Evolutionary conservation across 495 filamentous ascomycete genomes (phyloP).

Genomic region (Glonium stellatum): DNA sequence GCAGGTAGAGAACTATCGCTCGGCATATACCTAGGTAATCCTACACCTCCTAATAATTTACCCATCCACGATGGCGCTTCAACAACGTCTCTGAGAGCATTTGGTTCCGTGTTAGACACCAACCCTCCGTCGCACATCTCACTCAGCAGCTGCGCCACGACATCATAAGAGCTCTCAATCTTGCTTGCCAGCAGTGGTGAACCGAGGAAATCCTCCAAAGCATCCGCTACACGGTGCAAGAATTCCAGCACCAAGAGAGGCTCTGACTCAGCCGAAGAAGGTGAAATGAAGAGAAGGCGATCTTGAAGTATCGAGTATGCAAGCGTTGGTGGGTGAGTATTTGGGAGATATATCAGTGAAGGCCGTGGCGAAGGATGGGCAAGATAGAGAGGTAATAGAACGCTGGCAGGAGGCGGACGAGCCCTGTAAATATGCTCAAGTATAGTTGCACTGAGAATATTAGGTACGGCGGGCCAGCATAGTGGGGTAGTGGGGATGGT

Average conservation of each 20-base stretch:
- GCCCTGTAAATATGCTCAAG: constrained; percentile 64
- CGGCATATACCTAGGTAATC: constrained; percentile 57
- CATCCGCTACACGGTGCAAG: constrained; percentile 86
- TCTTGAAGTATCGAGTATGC: constrained; percentile 82
- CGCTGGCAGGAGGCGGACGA: constrained; percentile 67
- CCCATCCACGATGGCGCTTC: constrained; percentile 85
- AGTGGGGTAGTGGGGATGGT: constrained; percentile 20
- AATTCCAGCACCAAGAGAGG: constrained; percentile 95
- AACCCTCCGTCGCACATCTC: constrained; percentile 96
- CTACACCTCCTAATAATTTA: constrained; percentile 83
- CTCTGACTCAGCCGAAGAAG: constrained; percentile 75
- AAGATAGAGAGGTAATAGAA: constrained; percentile 80
- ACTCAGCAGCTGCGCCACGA: constrained; percentile 83
- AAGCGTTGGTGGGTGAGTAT: constrained; percentile 76
- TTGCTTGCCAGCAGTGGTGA: constrained; percentile 78
- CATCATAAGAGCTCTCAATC: constrained; percentile 85
- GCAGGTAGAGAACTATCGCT: constrained; percentile 3
- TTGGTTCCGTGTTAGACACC: constrained; percentile 86
- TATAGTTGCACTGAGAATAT: constrained; percentile 47
- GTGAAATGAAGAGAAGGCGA: constrained; percentile 79
- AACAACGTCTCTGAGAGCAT: constrained; percentile 84
- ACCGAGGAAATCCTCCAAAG: constrained; percentile 90
- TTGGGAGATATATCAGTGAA: constrained; percentile 75
- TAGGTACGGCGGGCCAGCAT: background rate
- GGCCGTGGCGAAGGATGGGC: constrained; percentile 76